Evolutionary conservation across 2,329 filamentous ascomycete genomes (phyloP).

Genomic region (Penicillium sp.): DNA sequence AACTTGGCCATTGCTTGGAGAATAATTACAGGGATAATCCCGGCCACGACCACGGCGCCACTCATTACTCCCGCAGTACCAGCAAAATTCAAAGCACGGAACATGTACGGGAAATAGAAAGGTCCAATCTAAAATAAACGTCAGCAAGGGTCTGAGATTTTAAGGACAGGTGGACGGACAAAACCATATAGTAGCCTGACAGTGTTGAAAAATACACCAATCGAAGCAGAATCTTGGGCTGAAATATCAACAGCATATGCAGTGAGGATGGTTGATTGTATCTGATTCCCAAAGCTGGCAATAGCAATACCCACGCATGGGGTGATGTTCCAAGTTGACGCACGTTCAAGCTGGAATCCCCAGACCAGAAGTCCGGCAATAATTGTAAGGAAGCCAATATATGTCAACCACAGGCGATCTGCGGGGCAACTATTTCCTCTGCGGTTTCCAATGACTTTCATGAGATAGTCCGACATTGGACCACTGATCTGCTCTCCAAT

Average conservation of each 20-base stretch:
- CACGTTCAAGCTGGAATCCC: conserved; percentile 54
- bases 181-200: neutral
- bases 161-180: no score
- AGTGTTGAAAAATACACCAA: no score
- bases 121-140: no score
- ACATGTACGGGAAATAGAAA: no score
- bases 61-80: no score
- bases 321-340: conserved; percentile 58
- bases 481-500: conserved; percentile 64
- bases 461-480: conserved; percentile 51
- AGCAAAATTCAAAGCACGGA: no score
- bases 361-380: conserved; percentile 61
- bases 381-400: conserved; percentile 55
- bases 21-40: no score
- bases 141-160: no score
- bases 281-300: conserved; percentile 60
- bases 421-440: conserved; percentile 43
- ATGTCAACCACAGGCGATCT: conserved; percentile 63
- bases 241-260: no score
- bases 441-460: conserved; percentile 49
- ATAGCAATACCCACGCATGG: conserved; percentile 60
- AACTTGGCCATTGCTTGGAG: no score
- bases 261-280: conserved; percentile 28
- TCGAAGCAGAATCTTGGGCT: no score
- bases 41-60: no score